Conservation (phyloP, 148 eudicot genomes). For the Drosera capensis region DNA sequence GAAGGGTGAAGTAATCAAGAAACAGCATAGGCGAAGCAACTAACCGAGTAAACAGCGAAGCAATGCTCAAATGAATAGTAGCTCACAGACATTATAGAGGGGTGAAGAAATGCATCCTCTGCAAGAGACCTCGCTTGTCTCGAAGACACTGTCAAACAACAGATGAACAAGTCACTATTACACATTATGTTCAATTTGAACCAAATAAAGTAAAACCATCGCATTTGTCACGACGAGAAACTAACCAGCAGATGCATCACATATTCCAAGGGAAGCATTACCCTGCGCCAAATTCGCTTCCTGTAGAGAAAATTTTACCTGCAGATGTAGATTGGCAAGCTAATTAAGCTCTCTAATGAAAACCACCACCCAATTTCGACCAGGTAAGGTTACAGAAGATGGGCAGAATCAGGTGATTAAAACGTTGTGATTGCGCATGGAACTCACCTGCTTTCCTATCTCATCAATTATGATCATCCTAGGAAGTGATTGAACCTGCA, state of each 20-base stretch:
- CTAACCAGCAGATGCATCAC: slow-evolving; percentile 71
- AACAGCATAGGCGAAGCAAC: slow-evolving; percentile 12
- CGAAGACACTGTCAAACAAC: slow-evolving; percentile 49
- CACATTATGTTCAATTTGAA: background rate
- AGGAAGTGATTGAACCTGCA: slow-evolving; percentile 97
- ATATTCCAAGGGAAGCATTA: slow-evolving; percentile 58
- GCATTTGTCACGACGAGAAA: slow-evolving; percentile 2
- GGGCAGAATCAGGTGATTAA: slow-evolving; percentile 1
- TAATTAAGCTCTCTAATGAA: too few relatives aligned
- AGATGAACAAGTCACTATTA: too few relatives aligned
- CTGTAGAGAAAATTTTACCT: slow-evolving; percentile 76
- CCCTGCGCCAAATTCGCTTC: slow-evolving; percentile 63
- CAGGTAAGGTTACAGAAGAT: too few relatives aligned
- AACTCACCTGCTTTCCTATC: slow-evolving; percentile 92
- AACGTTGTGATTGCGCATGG: slow-evolving; percentile 6
- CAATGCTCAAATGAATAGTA: slow-evolving; percentile 96
- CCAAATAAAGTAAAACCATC: background rate
- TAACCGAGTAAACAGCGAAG: slow-evolving; percentile 94
- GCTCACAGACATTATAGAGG: slow-evolving; percentile 95
- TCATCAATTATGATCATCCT: slow-evolving; percentile 96
- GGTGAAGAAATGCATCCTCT: slow-evolving; percentile 95
- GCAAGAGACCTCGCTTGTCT: slow-evolving; percentile 83
- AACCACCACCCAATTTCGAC: too few relatives aligned
- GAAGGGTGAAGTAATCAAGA: background rate
- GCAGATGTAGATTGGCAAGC: too few relatives aligned